Conservation (phyloP, 257 asterid genomes). For the Voacanga thouarsii region DNA sequence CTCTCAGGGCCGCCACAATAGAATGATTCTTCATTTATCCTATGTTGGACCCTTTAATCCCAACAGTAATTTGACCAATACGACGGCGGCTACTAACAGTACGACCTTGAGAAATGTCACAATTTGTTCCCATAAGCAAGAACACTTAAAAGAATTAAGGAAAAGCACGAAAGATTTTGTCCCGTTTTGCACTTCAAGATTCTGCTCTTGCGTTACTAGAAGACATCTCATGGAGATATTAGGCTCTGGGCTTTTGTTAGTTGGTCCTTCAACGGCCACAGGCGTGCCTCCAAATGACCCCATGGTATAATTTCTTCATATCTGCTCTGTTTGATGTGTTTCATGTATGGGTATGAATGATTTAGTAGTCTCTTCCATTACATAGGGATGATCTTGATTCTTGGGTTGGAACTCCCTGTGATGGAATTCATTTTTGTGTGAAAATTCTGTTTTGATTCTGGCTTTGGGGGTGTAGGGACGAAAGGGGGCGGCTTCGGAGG, state of each 20-base stretch:
- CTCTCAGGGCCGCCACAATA: neutral
- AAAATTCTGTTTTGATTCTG: neutral
- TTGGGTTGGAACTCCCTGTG: neutral
- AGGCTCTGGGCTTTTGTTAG: constrained; percentile 44
- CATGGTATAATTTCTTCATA: constrained; percentile 33
- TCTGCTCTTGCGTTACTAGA: constrained; percentile 55
- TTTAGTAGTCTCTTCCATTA: neutral
- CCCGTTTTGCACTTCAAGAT: constrained; percentile 17
- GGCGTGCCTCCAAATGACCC: constrained; percentile 37
- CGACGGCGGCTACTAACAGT: neutral
- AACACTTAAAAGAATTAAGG: constrained; percentile 18
- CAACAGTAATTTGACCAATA: neutral
- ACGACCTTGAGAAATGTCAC: constrained; percentile 17
- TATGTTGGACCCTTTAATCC: constrained; percentile 5
- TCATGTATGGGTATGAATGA: neutral
- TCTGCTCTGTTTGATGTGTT: neutral
- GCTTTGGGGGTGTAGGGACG: neutral
- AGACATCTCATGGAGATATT: constrained; percentile 48
- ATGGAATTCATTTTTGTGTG: neutral
- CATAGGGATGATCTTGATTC: neutral
- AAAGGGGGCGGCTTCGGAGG: neutral
- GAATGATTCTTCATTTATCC: constrained; percentile 5
- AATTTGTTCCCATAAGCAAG: constrained; percentile 12
- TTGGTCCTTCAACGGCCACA: constrained; percentile 43
- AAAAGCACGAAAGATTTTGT: constrained; percentile 19